Conservation (phyloP, 2,329 filamentous ascomycete species). For the Fusarium hostae region DNA sequence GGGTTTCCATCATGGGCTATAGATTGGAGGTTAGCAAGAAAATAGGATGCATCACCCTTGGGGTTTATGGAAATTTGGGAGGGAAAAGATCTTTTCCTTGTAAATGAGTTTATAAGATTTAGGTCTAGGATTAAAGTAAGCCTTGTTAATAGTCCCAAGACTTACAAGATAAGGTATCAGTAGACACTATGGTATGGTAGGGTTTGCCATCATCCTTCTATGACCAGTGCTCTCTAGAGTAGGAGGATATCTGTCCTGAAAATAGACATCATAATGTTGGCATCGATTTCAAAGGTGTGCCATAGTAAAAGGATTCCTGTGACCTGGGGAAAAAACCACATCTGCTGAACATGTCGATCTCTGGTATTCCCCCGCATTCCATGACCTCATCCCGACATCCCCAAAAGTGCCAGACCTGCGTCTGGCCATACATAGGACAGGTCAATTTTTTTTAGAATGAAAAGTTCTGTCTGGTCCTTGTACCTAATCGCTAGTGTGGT, state of each 20-base stretch:
- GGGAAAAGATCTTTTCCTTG: background rate
- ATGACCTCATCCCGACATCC: constrained; percentile 48
- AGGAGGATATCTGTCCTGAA: background rate
- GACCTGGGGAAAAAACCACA: constrained; percentile 7
- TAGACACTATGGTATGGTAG: background rate
- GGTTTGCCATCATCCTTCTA: background rate
- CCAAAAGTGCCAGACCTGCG: constrained; percentile 40
- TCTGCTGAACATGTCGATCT: constrained; percentile 28
- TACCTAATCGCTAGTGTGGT: background rate
- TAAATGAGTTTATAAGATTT: background rate
- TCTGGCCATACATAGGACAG: constrained; percentile 38
- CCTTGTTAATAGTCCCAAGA: background rate
- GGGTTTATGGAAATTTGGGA: no score
- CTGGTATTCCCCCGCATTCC: constrained; percentile 49
- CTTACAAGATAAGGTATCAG: background rate
- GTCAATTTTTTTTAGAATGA: constrained; percentile 4
- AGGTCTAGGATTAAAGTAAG: no score
- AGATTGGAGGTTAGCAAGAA: background rate
- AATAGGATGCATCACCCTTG: background rate
- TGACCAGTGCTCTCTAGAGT: background rate
- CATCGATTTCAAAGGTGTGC: background rate
- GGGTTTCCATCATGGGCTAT: constrained; percentile 13
- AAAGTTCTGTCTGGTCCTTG: constrained; percentile 11
- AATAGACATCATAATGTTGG: background rate
- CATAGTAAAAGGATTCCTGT: background rate